Evolutionary conservation across 805 yeast genomes (phyloP).

Genomic region (Phaffomyces antillensis): DNA sequence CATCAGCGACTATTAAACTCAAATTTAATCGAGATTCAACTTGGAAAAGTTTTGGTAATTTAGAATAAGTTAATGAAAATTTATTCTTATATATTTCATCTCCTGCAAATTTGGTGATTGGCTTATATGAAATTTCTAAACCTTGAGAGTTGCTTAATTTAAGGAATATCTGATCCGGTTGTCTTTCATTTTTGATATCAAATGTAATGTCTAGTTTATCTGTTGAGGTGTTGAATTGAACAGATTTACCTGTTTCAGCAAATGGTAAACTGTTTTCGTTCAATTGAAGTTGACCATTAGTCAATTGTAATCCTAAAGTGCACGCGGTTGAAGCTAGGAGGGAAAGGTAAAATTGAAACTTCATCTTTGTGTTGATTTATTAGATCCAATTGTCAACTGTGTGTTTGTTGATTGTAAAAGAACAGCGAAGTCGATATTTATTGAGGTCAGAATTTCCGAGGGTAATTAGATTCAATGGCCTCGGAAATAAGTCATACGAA

Average conservation of each 20-base stretch:
- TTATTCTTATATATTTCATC: conserved; percentile 7
- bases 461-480: too few relatives aligned
- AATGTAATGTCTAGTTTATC: conserved; percentile 16
- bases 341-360: conserved; percentile 9
- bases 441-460: too few relatives aligned
- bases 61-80: conserved; percentile 13
- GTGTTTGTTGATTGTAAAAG: too few relatives aligned
- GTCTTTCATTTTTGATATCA: conserved; percentile 8
- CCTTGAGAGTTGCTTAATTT: conserved; percentile 17
- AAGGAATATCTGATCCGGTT: conserved; percentile 22
- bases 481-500: too few relatives aligned
- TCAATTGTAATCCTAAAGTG: conserved; percentile 13
- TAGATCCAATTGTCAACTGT: too few relatives aligned
- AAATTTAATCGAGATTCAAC: conserved; percentile 11
- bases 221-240: conserved; percentile 10
- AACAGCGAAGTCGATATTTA: too few relatives aligned
- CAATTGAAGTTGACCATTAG: conserved; percentile 9
- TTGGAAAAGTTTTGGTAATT: conserved; percentile 20
- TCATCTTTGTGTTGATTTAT: conserved; percentile 7
- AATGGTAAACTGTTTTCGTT: background rate
- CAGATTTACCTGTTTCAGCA: conserved; percentile 4
- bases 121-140: conserved; percentile 20
- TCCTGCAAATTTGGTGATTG: conserved; percentile 12
- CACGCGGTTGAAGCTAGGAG: conserved; percentile 8
- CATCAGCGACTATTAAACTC: conserved; percentile 14